Base-by-base conservation (phyloP, 805 yeast species). In the Myxozyma nipponensis region DNA sequence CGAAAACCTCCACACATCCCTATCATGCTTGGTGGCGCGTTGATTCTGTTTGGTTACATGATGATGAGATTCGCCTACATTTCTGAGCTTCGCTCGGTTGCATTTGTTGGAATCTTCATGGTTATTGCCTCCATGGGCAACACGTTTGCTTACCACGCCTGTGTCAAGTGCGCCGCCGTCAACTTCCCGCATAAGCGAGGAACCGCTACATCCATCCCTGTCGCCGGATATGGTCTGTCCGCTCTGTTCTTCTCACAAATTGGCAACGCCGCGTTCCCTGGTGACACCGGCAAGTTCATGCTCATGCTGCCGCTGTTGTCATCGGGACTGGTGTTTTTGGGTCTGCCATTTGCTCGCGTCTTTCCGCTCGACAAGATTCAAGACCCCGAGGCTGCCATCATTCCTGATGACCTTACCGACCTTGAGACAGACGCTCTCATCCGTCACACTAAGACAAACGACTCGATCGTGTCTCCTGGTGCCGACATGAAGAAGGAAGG, bases 141-240 rank as follows among this genome's bases (percentile, higher is more conserved):
- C 30, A 82, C 90, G 0, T 77, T 77, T 50, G 75, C 84, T 36
- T 79, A 78, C 62, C 73, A 81, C 17, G 80, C 84, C 7, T 73
- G 82, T 52, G 76, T 85, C 62, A 85, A 85, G 62, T 84, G 89
- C 62, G 82, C 88, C 50, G 87, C 89, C 22, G 70, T 83, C 37
- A 73, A 76, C 41, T 83, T 81, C 62, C 91, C 95, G 0, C 72
- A 76, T 39, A 70, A 76, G 35, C 67, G 86, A 47, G 95, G 93
- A 1, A 72, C 84, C 7, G 90, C 93, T 3, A 82, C 93, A 0
- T 78, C 88, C 0, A 71, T 84, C 39, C 89, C 91, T 2, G 73
- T 84, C 64, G 82, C 90, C 1, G 76, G 84, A 40, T 84, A 82
- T 64, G 95, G 95, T 0, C 72, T 83, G 15, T 79, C 85, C 63